Conservation (phyloP, 2,329 filamentous ascomycete species). For the Fonsecaea pedrosoi region DNA sequence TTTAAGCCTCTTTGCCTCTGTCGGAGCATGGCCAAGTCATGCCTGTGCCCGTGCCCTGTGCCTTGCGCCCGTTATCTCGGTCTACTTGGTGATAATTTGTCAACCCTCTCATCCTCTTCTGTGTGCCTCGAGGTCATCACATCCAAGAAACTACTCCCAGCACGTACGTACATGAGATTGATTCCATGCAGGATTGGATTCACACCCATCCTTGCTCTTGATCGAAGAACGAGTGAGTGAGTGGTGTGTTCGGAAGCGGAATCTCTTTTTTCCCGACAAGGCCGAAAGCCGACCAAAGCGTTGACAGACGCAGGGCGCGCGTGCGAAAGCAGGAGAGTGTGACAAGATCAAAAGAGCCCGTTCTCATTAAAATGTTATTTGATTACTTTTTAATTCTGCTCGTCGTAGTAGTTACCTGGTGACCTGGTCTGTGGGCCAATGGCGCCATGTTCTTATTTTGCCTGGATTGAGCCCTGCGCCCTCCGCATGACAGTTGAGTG, state of each 20-base stretch:
- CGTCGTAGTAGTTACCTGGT: background rate
- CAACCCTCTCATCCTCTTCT: too few relatives aligned
- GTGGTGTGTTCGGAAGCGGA: background rate
- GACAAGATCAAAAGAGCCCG: background rate
- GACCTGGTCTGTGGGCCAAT: background rate
- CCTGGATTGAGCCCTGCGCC: constrained; percentile 8
- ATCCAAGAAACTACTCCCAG: too few relatives aligned
- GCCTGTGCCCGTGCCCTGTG: too few relatives aligned
- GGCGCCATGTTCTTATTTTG: background rate
- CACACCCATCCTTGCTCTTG: too few relatives aligned
- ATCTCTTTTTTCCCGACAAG: constrained; percentile 8
- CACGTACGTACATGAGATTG: too few relatives aligned
- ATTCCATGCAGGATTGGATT: too few relatives aligned
- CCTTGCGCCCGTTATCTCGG: too few relatives aligned
- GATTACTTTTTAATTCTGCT: constrained; percentile 2
- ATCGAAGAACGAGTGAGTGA: too few relatives aligned
- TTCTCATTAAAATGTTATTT: background rate
- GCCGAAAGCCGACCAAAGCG: too few relatives aligned
- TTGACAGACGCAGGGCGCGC: background rate
- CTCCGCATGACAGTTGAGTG: constrained; percentile 4
- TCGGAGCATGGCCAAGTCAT: too few relatives aligned
- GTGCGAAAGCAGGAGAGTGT: background rate
- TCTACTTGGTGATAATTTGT: too few relatives aligned
- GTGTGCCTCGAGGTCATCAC: too few relatives aligned
- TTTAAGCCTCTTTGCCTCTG: background rate